Base-by-base conservation (phyloP, 2,329 filamentous ascomycete genomes). In the Corynespora cassiicola region DNA sequence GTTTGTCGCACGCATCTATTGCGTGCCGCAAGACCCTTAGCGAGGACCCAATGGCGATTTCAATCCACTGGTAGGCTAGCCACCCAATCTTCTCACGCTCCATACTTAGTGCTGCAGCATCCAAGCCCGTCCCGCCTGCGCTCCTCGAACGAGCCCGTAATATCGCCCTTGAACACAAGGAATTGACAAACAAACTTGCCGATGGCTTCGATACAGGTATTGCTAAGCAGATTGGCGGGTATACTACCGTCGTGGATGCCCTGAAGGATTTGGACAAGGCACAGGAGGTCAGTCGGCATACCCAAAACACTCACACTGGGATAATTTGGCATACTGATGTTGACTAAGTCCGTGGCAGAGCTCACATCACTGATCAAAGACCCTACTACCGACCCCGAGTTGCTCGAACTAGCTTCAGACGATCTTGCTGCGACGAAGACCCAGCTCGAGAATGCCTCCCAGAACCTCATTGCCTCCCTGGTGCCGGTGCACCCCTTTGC, bases 401-500 rank as follows among this genome's bases (percentile, higher is more conserved):
- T 87, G 41, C 77, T 75, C 37, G 70, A 75, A 19, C 73, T 86
- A 28, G 84, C 84, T 6, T 66, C 75, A 25, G 79, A 84, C 37
- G 94, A 99, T 64, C 77, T 97, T 7, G 72, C 75, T n/a, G 68
- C 78, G 3, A 90, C 88, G 8, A 74, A 78, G 11, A 70, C 76
- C 5, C 75, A 80, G 41, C 78, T 96, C 16, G 75, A 79, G 3
- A 63, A 71, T 1, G 79, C 95, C 17, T 83, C 84, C 0, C 77
- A 77, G 23, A 81, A 80, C 22, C 78, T 99, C 27, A 89, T 89
- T 17, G 82, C 79, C 15, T 84, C 87, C 29, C 78, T 99, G 36
- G 87, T 95, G 11, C 94, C 94, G 1, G 82, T 84, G 25, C 91
- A 99, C 65, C 88, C 91, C 3, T 99, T 96, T 64, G 89, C 89